Evolutionary conservation across 208 protist species (phyloP).

Genomic region (Trypanosoma scelopori): DNA sequence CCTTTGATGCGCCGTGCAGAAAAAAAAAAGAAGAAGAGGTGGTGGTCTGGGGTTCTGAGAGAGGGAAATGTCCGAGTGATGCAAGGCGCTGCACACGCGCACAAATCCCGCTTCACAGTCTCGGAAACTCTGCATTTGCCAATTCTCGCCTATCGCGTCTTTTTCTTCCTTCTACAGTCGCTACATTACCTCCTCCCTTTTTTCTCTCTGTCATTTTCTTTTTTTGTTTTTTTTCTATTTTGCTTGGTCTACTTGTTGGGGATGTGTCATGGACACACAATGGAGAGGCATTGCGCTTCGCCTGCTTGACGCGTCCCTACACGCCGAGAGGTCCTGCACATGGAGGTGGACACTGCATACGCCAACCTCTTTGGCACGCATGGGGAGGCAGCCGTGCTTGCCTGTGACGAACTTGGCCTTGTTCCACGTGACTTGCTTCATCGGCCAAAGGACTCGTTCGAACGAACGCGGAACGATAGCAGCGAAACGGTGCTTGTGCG

Average conservation of each 20-base stretch:
- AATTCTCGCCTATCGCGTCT: background rate
- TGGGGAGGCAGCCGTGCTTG: constrained; percentile 37
- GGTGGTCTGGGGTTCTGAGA: too few relatives aligned
- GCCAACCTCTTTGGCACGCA: constrained; percentile 35
- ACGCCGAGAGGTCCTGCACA: background rate
- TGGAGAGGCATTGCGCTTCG: too few relatives aligned
- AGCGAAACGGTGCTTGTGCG: constrained; percentile 30
- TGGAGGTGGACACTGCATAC: constrained; percentile 31
- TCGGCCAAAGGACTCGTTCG: constrained; percentile 26
- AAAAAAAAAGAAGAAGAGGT: constrained; percentile 6
- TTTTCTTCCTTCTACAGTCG: constrained; percentile 10
- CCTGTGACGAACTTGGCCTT: constrained; percentile 37
- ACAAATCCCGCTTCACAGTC: too few relatives aligned
- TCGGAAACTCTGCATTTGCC: too few relatives aligned
- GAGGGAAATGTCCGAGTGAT: too few relatives aligned
- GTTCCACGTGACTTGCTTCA: constrained; percentile 34
- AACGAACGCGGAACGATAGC: background rate
- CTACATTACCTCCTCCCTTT: background rate
- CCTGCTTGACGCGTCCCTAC: too few relatives aligned
- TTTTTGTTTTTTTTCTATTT: constrained; percentile 10
- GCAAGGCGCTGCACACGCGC: too few relatives aligned
- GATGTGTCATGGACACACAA: background rate
- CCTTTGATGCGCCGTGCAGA: background rate
- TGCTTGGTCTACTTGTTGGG: too few relatives aligned
- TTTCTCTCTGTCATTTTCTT: constrained; percentile 7